Percentiles rank a stretch among this genome's conserved stretches.
Conservation (phyloP, 441 rosid genomes). For the Biscutella auriculata region DNA sequence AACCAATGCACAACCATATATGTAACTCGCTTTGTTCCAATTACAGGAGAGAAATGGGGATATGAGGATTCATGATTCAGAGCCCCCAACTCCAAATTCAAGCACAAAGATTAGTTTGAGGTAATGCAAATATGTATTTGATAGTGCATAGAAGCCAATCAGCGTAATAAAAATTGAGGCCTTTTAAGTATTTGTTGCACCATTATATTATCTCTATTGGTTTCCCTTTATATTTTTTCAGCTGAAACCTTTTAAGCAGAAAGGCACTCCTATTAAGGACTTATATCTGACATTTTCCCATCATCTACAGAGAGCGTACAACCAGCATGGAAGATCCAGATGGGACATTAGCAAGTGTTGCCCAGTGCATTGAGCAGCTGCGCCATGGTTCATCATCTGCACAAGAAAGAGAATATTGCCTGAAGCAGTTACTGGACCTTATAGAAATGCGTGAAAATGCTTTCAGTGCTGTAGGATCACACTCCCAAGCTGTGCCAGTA, state of each 20-base stretch:
- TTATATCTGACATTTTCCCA: conserved; percentile 17
- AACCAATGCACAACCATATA: background rate
- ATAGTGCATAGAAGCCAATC: background rate
- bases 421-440: conserved; percentile 92
- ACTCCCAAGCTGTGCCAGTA: conserved; percentile 99
- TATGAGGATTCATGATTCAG: conserved; percentile 76
- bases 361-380: conserved; percentile 97
- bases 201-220: background rate
- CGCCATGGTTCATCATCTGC: conserved; percentile 81
- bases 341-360: conserved; percentile 98
- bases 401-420: conserved; percentile 83
- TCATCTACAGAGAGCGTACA: conserved; percentile 69
- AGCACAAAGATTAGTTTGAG: conserved; percentile 72
- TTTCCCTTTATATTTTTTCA: background rate
- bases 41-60: conserved; percentile 88
- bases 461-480: conserved; percentile 99
- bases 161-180: background rate
- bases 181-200: too few species aligned
- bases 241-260: background rate
- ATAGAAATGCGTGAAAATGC: conserved; percentile 93
- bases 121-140: conserved; percentile 29
- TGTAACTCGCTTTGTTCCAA: background rate
- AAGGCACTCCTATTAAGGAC: background rate
- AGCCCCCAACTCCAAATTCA: conserved; percentile 94
- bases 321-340: conserved; percentile 99